These are phyloP conservation scores for Physcomitrellopsis africana DNA, from an alignment of 225 moss, liverwort and hornwort genomes.

Conservation along the genomic window DNA sequence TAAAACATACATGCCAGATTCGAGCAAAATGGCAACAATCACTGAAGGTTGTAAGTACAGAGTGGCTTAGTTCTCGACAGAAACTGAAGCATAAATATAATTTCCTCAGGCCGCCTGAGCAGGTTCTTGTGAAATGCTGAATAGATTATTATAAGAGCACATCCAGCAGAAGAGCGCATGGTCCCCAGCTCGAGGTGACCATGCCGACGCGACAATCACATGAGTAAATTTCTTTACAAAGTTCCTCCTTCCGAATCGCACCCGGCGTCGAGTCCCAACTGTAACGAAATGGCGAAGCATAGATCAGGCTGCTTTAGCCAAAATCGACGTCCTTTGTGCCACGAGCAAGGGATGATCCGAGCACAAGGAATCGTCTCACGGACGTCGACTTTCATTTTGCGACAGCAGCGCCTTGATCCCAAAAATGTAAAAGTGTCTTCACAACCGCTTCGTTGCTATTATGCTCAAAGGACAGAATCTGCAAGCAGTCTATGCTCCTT, in stretches of 20 bases:
- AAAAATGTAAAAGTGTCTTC: no score
- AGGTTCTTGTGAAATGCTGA: conserved; percentile 34
- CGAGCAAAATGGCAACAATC: not conserved
- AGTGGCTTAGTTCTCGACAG: not conserved
- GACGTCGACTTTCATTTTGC: no score
- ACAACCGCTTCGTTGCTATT: no score
- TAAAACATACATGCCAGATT: not conserved
- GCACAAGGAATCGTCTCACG: no score
- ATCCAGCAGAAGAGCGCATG: not conserved
- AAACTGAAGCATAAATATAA: not conserved
- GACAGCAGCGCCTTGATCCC: no score
- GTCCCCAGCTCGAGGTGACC: not conserved
- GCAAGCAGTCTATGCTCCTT: no score
- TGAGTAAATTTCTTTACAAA: conserved; percentile 2
- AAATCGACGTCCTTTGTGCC: not conserved
- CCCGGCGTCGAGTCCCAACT: not conserved
- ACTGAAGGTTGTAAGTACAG: not conserved
- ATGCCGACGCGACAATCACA: conserved; percentile 24
- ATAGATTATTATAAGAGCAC: not conserved
- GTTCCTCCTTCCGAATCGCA: not conserved
- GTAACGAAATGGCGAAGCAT: not conserved
- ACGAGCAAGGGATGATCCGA: no score
- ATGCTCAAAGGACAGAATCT: no score
- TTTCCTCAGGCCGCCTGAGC: conserved; percentile 16
- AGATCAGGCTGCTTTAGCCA: conserved; percentile 4